Percentiles rank a stretch among this genome's conserved stretches.
Conservation (phyloP, 2,329 filamentous ascomycete genomes). For the Ilyonectria sp. region DNA sequence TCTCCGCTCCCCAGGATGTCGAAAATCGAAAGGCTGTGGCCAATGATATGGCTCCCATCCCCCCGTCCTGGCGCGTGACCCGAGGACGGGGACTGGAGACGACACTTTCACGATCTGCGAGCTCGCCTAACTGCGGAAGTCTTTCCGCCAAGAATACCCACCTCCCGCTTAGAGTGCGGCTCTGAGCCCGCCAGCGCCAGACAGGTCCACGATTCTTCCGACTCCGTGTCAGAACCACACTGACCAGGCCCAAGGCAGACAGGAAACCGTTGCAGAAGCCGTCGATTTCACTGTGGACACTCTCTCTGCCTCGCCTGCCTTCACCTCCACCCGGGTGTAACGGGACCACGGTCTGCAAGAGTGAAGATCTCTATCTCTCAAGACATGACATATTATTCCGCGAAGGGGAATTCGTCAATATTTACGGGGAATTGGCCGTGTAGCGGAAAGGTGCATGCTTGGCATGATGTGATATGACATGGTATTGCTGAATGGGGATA, state of each 20-base stretch:
- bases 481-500: slow-evolving; percentile 2
- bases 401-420: slow-evolving; percentile 30
- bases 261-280: slow-evolving; percentile 19
- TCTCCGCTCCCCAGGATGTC: background rate
- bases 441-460: slow-evolving; percentile 1
- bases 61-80: slow-evolving; percentile 47
- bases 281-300: slow-evolving; percentile 11
- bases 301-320: background rate
- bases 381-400: slow-evolving; percentile 14
- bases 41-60: slow-evolving; percentile 24
- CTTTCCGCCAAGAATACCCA: slow-evolving; percentile 34
- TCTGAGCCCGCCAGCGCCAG: slow-evolving; percentile 19
- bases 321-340: slow-evolving; percentile 4
- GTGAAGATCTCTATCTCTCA: slow-evolving; percentile 26
- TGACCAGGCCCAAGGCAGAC: slow-evolving; percentile 16
- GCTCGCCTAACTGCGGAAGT: slow-evolving; percentile 49
- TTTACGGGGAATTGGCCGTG: slow-evolving; percentile 6
- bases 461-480: slow-evolving; percentile 4
- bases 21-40: background rate
- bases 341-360: background rate
- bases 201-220: background rate
- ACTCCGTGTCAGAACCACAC: slow-evolving; percentile 1
- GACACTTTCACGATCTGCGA: slow-evolving; percentile 29
- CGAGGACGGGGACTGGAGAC: slow-evolving; percentile 27
- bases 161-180: slow-evolving; percentile 26